Evolutionary conservation across 352 stramenopile species (phyloP), one percentile per base, ranked within the genome.

Genomic region (Globisporangium lucens): DNA sequence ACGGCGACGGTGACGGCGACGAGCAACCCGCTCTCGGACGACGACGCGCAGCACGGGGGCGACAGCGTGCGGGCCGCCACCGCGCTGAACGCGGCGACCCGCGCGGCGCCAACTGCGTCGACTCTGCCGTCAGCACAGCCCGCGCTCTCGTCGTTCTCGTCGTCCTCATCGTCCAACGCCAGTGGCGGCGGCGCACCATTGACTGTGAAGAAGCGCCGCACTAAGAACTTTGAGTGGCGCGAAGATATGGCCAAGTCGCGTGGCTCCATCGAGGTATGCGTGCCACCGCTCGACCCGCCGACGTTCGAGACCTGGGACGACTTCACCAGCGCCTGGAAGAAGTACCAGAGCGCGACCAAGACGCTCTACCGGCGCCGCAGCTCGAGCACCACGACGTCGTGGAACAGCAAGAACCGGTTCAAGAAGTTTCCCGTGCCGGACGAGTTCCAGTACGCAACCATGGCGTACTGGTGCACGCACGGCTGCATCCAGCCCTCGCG

Each of bases 381-480:
- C 67, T 92, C 83, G 36, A 87, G 79, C 65, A 91, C 83, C 1
- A 89, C 85, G 12, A 69, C 73, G 17, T 87, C 85, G 63, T 94
- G 82, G 82, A 94, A 94, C 71, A 82, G 66, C 63, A 90, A 91
- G 68, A 77, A 89, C 66, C 82, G 81, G 20, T 89, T 83, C 67
- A 90, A 90, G 64, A 92, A 85, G 65, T 81, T 77, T 47, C 78
- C 75, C 1, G 81, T 94, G 63, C 83, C 85, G 1, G 82, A 91
- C 36, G 65, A 74, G 55, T 94, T 94, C 62, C 84, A 83, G 71
- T 94, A 91, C 65, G 85, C 85, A 29, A 94, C 83, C 13, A 94
- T 94, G 83, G 76, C 83, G 46, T 94, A 94, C 70, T 94, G 83
- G 85, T 94, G 85, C 69, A 94, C 85, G 0, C 85, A 94, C 56